Conservation (phyloP, 208 protist species). For the Balamuthia mandrillaris region DNA sequence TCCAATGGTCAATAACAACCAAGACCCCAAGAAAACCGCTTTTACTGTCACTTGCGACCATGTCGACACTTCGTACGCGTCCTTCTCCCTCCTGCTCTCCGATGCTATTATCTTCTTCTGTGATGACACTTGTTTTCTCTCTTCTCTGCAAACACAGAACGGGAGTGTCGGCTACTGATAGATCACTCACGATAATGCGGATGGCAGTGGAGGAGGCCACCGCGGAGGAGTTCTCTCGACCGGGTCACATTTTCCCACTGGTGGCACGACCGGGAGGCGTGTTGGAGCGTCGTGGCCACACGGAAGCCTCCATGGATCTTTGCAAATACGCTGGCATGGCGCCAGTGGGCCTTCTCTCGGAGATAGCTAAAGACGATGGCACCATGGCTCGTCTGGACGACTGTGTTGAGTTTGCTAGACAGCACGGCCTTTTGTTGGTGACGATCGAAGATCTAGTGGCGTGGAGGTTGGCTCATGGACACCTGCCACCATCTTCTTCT, state of each 20-base stretch:
- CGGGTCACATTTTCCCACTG: constrained; percentile 65
- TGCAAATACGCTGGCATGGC: constrained; percentile 37
- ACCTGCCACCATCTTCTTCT: no score
- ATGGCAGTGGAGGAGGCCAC: no score
- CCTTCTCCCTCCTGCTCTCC: no score
- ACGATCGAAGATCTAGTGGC: constrained; percentile 42
- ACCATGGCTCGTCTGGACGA: constrained; percentile 47
- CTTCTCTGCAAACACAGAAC: constrained; percentile 21
- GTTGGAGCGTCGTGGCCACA: constrained; percentile 53
- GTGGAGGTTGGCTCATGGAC: no score
- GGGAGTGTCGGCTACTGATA: constrained; percentile 55
- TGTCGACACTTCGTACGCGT: background rate
- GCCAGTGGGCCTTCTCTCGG: background rate
- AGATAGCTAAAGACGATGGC: constrained; percentile 49
- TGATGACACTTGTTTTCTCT: background rate
- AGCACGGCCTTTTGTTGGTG: constrained; percentile 41
- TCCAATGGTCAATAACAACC: constrained; percentile 52
- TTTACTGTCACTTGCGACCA: constrained; percentile 62
- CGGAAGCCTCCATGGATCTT: constrained; percentile 58
- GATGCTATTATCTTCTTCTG: no score
- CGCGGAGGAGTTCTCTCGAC: constrained; percentile 37
- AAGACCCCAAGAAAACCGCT: constrained; percentile 57
- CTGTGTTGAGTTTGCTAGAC: constrained; percentile 31
- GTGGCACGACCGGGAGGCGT: constrained; percentile 43
- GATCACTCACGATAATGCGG: no score